Evolutionary conservation across 192 early-diverging fungal species (phyloP).

Genomic region (Coemansia sp.): DNA sequence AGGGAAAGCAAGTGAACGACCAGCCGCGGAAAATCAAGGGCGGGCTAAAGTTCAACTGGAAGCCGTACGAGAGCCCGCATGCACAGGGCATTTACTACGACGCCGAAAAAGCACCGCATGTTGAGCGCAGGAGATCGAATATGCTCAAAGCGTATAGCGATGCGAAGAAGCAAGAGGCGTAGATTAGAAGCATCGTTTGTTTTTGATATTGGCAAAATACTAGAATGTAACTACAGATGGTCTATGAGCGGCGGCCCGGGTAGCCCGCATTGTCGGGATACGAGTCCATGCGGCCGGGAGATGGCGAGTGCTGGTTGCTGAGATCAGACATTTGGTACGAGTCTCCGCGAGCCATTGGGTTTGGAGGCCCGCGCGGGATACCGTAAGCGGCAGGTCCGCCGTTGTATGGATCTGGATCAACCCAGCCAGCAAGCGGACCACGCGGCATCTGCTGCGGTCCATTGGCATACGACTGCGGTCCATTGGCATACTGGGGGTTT

Average conservation of each 20-base stretch:
- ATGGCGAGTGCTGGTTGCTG: not conserved
- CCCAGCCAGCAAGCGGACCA: slow-evolving; percentile 19
- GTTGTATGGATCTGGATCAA: slow-evolving; percentile 31
- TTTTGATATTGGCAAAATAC: not conserved
- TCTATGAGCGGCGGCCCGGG: not conserved
- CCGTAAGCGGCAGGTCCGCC: slow-evolving; percentile 2
- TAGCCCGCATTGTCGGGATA: not conserved
- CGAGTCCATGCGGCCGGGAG: not conserved
- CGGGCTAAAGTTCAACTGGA: slow-evolving; percentile 47
- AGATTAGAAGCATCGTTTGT: not conserved
- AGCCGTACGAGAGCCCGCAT: slow-evolving; percentile 33
- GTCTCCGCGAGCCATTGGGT: slow-evolving; percentile 7
- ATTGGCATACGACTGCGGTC: not conserved
- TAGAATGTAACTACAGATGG: not conserved
- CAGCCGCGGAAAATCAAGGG: slow-evolving; percentile 37
- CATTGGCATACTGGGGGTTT: not conserved
- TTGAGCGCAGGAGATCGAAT: slow-evolving; percentile 28
- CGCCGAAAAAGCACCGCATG: not conserved
- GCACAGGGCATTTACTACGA: slow-evolving; percentile 29
- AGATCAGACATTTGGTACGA: slow-evolving; percentile 15
- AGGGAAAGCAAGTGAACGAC: slow-evolving; percentile 19
- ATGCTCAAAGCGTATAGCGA: slow-evolving; percentile 1
- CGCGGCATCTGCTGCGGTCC: not conserved
- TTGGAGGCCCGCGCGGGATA: not conserved
- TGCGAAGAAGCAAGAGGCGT: not conserved